Percentiles rank a stretch among this genome's conserved stretches.
Conservation (phyloP, 495 filamentous ascomycete genomes). For the Aspergillus homomorphus region DNA sequence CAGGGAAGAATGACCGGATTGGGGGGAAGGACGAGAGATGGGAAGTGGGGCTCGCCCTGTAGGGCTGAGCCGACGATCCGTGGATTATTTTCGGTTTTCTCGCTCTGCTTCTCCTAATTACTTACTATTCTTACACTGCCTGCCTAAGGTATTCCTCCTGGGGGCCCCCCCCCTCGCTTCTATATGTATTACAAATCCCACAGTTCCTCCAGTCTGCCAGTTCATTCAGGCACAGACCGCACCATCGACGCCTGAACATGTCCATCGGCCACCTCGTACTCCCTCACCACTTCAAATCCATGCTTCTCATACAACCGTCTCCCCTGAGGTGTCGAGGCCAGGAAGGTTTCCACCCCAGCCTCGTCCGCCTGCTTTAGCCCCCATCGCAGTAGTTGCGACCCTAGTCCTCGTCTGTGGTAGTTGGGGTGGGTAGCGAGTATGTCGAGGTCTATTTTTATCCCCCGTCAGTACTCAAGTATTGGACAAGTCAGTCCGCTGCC, state of each 20-base stretch:
- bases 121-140: neutral
- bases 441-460: slow-evolving; percentile 8
- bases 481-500: neutral
- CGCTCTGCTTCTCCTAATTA: neutral
- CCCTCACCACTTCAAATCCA: slow-evolving; percentile 1
- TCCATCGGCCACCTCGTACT: slow-evolving; percentile 12
- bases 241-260: slow-evolving; percentile 13
- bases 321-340: slow-evolving; percentile 11
- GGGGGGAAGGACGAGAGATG: neutral
- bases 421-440: slow-evolving; percentile 13
- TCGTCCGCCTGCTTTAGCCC: slow-evolving; percentile 10
- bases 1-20: neutral
- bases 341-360: slow-evolving; percentile 6
- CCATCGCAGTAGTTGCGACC: slow-evolving; percentile 8
- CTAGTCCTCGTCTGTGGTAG: slow-evolving; percentile 9
- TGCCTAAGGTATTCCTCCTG: too few relatives aligned
- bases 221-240: neutral
- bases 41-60: slow-evolving; percentile 15
- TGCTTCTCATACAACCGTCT: slow-evolving; percentile 12
- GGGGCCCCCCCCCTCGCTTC: too few relatives aligned
- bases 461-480: neutral
- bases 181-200: too few relatives aligned
- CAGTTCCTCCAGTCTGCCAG: neutral
- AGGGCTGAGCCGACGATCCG: slow-evolving; percentile 21
- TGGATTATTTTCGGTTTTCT: neutral